phyloP scores from a whole-genome alignment of 1,284 basidiomycete genomes.

The Leccinum pachyderme region DNA sequence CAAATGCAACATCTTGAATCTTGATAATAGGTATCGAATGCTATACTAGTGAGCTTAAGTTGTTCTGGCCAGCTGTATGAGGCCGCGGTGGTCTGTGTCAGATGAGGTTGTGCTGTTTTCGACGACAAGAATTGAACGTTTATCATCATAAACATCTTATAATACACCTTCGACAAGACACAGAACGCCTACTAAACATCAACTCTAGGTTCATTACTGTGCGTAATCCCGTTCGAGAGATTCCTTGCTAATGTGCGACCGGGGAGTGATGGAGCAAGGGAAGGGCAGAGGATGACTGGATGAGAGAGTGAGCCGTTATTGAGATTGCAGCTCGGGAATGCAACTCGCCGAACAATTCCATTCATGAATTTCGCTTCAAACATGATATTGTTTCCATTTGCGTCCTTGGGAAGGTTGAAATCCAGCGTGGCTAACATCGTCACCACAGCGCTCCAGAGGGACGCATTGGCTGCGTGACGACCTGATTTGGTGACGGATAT shows the following conservation, averaged over 20 bases:
- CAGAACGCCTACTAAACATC: neutral
- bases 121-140: no score
- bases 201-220: conserved; percentile 1
- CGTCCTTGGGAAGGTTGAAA: conserved; percentile 8
- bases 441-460: conserved; percentile 22
- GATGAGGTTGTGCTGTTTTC: no score
- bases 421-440: conserved; percentile 26
- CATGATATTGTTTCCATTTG: conserved; percentile 12
- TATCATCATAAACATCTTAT: neutral
- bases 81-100: no score
- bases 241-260: conserved; percentile 11
- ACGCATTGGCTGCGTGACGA: conserved; percentile 14
- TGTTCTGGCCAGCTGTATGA: no score
- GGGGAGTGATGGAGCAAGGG: conserved; percentile 3
- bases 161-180: neutral
- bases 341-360: conserved; percentile 12
- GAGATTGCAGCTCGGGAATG: neutral
- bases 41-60: no score
- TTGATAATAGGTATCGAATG: no score
- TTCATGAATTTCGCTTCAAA: conserved; percentile 16
- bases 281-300: neutral
- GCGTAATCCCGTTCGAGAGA: conserved; percentile 4
- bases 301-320: neutral
- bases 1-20: no score
- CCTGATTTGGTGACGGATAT: conserved; percentile 9